phyloP scores from a whole-genome alignment of 1,284 basidiomycete species.

The Neotropicomus parvogracilis region DNA sequence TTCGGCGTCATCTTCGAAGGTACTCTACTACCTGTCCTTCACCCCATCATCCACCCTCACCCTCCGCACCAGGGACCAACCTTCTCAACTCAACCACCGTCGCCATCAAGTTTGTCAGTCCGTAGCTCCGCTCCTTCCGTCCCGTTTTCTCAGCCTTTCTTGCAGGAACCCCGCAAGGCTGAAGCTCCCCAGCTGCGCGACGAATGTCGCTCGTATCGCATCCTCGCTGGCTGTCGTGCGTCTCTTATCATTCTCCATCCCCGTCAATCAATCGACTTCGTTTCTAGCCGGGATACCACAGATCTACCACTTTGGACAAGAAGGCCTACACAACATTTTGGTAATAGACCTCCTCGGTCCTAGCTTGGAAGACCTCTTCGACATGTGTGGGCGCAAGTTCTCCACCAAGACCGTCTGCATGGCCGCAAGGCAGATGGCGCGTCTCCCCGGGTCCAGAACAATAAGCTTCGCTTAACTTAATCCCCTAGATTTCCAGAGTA shows the following conservation, averaged over 20 bases:
- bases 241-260: constrained; percentile 26
- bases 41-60: neutral
- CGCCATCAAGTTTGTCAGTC: constrained; percentile 94
- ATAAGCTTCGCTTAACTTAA: neutral
- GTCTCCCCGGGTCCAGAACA: constrained; percentile 3
- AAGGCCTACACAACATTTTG: constrained; percentile 94
- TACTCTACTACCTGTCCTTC: constrained; percentile 26
- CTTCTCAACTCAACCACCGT: constrained; percentile 83
- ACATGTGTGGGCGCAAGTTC: constrained; percentile 97
- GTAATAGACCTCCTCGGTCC: constrained; percentile 98
- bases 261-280: constrained; percentile 14
- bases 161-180: constrained; percentile 93
- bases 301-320: constrained; percentile 98
- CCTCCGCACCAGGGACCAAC: constrained; percentile 65
- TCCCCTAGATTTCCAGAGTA: constrained; percentile 82
- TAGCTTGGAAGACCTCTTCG: constrained; percentile 94
- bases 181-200: constrained; percentile 97
- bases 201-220: constrained; percentile 97
- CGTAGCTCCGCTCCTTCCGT: neutral
- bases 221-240: constrained; percentile 88
- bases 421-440: constrained; percentile 97
- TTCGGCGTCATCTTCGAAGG: constrained; percentile 84
- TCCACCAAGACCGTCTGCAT: constrained; percentile 97
- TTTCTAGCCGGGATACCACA: constrained; percentile 86
- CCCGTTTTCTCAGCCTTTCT: constrained; percentile 10